Conservation (phyloP, 202 grass and related monocot genomes). For the Carex arenaria region DNA sequence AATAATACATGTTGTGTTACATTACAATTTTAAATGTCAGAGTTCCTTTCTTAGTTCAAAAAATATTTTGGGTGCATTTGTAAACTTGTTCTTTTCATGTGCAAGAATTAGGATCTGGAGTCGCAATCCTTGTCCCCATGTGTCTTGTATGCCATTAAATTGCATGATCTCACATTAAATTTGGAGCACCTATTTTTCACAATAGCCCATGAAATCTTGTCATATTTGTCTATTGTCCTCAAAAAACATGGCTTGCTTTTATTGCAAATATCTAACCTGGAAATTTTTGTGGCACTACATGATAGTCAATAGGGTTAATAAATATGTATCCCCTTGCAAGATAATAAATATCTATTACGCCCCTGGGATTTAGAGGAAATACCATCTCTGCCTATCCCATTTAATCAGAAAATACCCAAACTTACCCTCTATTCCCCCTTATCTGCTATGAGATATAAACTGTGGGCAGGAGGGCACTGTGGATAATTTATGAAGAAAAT, state of each 20-base stretch:
- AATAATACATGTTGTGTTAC: not conserved
- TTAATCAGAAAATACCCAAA: not conserved
- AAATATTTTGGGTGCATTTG: not conserved
- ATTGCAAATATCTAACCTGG: not conserved
- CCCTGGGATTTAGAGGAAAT: not conserved
- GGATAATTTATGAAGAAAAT: conserved; percentile 1
- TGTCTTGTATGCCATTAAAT: not conserved
- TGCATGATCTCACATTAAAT: conserved; percentile 18
- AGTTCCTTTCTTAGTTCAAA: not conserved
- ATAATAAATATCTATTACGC: not conserved
- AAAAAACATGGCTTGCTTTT: not conserved
- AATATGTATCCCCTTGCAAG: not conserved
- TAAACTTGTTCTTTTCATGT: not conserved
- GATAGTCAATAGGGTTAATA: not conserved
- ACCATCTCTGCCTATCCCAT: not conserved
- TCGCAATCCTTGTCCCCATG: not conserved
- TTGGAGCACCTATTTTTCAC: not conserved
- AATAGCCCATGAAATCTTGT: not conserved
- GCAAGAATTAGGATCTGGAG: not conserved
- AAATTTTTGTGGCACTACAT: not conserved
- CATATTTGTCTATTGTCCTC: not conserved
- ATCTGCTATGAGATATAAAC: not conserved
- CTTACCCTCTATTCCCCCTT: not conserved
- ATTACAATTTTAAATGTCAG: not conserved
- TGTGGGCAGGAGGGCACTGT: not conserved